Base-by-base conservation (phyloP, 768 basidiomycete genomes). In the Lactarius hatsudake region DNA sequence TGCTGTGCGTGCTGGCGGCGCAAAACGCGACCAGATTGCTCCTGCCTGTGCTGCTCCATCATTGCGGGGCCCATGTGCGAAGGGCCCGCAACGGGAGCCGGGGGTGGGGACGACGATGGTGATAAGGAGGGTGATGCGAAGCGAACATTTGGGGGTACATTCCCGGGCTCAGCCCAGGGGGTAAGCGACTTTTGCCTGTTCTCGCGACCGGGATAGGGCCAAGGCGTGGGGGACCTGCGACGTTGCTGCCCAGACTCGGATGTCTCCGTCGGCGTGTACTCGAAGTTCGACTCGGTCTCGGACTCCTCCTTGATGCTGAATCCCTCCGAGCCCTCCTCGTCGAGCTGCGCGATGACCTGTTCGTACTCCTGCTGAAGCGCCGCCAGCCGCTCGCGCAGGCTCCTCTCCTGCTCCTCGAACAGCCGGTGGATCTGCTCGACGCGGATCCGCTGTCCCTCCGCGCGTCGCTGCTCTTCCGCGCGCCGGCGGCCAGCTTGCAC, bases 1-100 rank as follows among this genome's bases (percentile, higher is more conserved):
- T 59, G 58, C 38, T 59, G 58, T 15, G 58, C 58, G 36, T 59
- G 36, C 20, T 59, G 58, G 58, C 58, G 58, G 28, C 58, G 58
- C 18, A 59, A 7, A 9, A 13, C 23, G 26, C 58, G 58, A 26
- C 23, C 2, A 12, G 26, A 13, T 56, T 56, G 51, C n/a, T 28
- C 28, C 5, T 34, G 30, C n/a, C 1, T 5, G 36, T 59, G 28
- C 7, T 23, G 26, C 26, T 40, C 62, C 26, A 10, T 26, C 43
- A 45, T 26, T 15, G 32, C 42, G 34, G 57, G 48, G 56, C 20
- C 64, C 2, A 8, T 8, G 15, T 20, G 36, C 3, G 58, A 65
- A 26, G 64, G 58, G 9, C 38, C 58, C 1, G 48, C 28, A 23
- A 9, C 3, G 13, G n/a, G 64, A 1, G 32, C 23, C 12, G 32